These are phyloP conservation scores for Paraurostyla sp. DNA, from an alignment of 73 alveolate species.

Conservation along the genomic window DNA sequence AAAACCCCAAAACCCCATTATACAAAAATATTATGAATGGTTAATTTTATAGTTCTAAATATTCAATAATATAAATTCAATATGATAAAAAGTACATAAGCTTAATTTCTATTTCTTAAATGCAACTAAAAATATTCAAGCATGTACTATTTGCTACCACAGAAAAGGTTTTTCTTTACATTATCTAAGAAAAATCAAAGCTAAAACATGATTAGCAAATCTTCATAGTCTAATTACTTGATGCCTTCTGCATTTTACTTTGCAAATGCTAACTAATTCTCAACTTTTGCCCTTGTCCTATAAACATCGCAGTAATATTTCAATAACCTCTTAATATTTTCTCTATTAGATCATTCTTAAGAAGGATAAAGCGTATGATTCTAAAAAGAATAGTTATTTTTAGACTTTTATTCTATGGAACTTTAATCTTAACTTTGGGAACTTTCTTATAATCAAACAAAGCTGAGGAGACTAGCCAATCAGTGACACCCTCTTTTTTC, in stretches of 20 bases:
- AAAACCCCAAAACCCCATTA: constrained; percentile 30
- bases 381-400: constrained; percentile 78
- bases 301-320: constrained; percentile 10
- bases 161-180: neutral
- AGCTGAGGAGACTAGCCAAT: neutral
- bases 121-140: neutral
- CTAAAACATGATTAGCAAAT: neutral
- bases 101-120: neutral
- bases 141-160: neutral
- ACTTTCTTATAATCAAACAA: constrained; percentile 51
- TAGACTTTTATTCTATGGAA: constrained; percentile 71
- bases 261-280: neutral
- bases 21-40: neutral
- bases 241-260: neutral
- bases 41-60: neutral
- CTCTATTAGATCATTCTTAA: constrained; percentile 47
- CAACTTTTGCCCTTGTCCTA: constrained; percentile 35
- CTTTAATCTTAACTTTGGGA: constrained; percentile 41
- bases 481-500: constrained; percentile 74
- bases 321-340: neutral
- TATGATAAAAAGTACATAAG: neutral
- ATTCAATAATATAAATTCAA: neutral
- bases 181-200: neutral
- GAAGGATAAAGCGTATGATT: constrained; percentile 68
- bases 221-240: neutral